phyloP scores from a whole-genome alignment of 129 eudicot genomes.

The Escallonia herrerae region DNA sequence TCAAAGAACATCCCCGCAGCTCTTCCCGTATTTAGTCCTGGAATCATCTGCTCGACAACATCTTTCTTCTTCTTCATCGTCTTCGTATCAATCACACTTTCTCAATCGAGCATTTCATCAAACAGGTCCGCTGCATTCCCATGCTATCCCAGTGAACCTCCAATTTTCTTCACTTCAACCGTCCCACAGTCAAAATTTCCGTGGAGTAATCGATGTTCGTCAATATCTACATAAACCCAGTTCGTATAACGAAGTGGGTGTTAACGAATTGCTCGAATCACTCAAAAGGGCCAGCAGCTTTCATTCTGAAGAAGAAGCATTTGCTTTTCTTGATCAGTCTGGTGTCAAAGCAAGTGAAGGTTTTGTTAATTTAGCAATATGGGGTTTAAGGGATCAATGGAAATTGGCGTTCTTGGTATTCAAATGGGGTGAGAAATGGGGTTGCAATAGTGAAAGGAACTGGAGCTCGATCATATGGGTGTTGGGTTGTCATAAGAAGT shows the following conservation, averaged over 20 bases:
- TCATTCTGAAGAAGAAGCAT: slow-evolving; percentile 39
- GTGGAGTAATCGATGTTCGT: slow-evolving; percentile 32
- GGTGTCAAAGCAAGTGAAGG: slow-evolving; percentile 48
- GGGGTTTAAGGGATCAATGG: slow-evolving; percentile 80
- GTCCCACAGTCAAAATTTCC: slow-evolving; percentile 5
- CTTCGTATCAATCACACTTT: background rate
- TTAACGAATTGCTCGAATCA: slow-evolving; percentile 28
- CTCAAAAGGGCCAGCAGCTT: slow-evolving; percentile 22
- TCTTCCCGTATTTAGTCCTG: slow-evolving; percentile 7
- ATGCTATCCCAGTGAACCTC: background rate
- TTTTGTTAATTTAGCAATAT: slow-evolving; percentile 43
- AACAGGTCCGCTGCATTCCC: slow-evolving; percentile 35
- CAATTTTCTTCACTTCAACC: slow-evolving; percentile 9
- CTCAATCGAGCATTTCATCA: slow-evolving; percentile 70
- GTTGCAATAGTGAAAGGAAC: slow-evolving; percentile 32
- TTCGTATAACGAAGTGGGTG: slow-evolving; percentile 14
- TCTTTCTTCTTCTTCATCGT: slow-evolving; percentile 8
- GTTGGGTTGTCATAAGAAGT: slow-evolving; percentile 76
- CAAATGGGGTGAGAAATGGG: slow-evolving; percentile 77
- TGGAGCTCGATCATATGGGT: slow-evolving; percentile 84
- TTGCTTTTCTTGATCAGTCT: slow-evolving; percentile 44
- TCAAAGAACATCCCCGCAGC: slow-evolving; percentile 13
- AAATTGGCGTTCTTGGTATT: slow-evolving; percentile 63
- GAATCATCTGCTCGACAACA: slow-evolving; percentile 12
- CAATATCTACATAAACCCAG: slow-evolving; percentile 5